Base-by-base conservation (phyloP, 2,329 filamentous ascomycete species). In the Fusarium sp. region DNA sequence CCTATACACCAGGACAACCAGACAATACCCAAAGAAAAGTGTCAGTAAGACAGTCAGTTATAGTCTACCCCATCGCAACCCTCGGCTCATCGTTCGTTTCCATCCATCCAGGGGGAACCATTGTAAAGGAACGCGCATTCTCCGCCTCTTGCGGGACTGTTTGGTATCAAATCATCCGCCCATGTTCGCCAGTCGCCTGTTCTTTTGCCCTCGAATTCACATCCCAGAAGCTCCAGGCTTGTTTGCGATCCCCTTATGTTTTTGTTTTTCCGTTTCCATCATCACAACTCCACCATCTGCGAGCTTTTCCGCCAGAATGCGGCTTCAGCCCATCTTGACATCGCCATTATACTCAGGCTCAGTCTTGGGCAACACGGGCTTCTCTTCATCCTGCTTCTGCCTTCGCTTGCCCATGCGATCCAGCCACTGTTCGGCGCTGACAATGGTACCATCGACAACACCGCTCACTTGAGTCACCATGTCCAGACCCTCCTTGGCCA, bases 391-490 rank as follows among this genome's bases (percentile, higher is more conserved):
- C 8, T 76, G 73, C 33, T 76, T 72, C 31, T 73, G 61, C 61
- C 69, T 70, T 56, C 78, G 73, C 75, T 81, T 84, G 35, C 93
- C 94, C 68, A 97, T 86, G 22, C 92, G 88, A 68, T 95, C 93
- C 74, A 96, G 94, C 97, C 97, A 98, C 77, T 92, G 91, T 82
- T 98, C 96, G 0, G 97, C 97, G 77, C 94, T 97, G 65, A 94
- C 90, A 63, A 98, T 93, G 0, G 97, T 98, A 63, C 95, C 93
- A 76, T 97, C 94, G 10, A 98, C 89, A 2, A 98, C 94, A 6
- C 92, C 91, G 45, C 92, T 97, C 59, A 99, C 95, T 81, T 98
- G 95, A 1, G 91, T 90, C 88, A 98, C 95, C 93, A 98, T 98
- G 77, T 98, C 95, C 16, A 98, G 86, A 0, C 95, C 95, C 81